Evolutionary conservation across 2,329 filamentous ascomycete species (phyloP).

Genomic region (Erysiphe pulchra): DNA sequence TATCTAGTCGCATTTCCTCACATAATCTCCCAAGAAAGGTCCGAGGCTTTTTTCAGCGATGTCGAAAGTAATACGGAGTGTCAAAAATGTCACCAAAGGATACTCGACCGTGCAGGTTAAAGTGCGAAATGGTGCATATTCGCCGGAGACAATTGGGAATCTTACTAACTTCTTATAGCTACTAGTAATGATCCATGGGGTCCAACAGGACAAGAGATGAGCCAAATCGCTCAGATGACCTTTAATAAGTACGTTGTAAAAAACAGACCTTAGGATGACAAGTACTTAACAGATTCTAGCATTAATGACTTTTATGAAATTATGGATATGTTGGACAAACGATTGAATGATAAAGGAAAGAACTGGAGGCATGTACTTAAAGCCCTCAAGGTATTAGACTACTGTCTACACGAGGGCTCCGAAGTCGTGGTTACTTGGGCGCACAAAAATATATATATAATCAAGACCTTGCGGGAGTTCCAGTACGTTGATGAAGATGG

Average conservation of each 20-base stretch:
- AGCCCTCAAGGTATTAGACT: constrained; percentile 90
- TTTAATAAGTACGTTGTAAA: constrained; percentile 51
- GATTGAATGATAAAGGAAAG: constrained; percentile 96
- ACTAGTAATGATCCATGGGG: constrained; percentile 99
- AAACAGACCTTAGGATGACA: not conserved
- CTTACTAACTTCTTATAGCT: constrained; percentile 28
- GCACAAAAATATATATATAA: constrained; percentile 92
- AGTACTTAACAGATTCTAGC: constrained; percentile 15
- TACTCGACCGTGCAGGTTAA: constrained; percentile 94
- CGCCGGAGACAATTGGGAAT: constrained; percentile 1
- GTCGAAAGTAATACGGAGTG: constrained; percentile 92
- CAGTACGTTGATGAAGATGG: constrained; percentile 92
- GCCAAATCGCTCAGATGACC: constrained; percentile 91
- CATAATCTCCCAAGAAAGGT: too few relatives aligned
- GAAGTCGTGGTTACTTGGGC: constrained; percentile 95
- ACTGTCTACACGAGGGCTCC: constrained; percentile 90
- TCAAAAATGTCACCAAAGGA: constrained; percentile 98
- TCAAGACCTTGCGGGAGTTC: constrained; percentile 94
- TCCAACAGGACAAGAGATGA: constrained; percentile 93
- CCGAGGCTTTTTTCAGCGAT: not conserved
- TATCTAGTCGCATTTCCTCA: too few relatives aligned
- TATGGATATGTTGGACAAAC: constrained; percentile 98
- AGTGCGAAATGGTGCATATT: constrained; percentile 64
- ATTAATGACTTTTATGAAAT: constrained; percentile 98
- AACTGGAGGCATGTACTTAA: constrained; percentile 98